Evolutionary conservation across 805 yeast genomes (phyloP).

Genomic region (Kuraishia hungarica): DNA sequence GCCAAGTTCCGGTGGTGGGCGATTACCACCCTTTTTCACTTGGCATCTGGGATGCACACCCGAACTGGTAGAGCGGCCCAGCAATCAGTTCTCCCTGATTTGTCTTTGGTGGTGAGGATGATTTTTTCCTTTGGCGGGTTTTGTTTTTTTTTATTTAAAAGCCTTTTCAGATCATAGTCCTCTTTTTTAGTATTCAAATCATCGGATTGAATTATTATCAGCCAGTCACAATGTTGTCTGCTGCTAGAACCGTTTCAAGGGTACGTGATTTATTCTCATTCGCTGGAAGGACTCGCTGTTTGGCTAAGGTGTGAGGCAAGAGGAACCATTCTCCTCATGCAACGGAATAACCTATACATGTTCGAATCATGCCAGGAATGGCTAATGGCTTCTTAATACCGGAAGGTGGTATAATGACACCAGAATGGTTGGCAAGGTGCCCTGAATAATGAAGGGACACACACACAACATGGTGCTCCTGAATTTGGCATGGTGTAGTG

Average conservation of each 20-base stretch:
- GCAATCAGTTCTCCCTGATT: neutral
- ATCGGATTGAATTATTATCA: neutral
- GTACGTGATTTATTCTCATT: neutral
- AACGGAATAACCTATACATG: no score
- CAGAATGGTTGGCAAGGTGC: no score
- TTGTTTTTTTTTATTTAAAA: neutral
- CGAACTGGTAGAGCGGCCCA: neutral
- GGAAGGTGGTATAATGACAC: no score
- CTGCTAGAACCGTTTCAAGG: constrained; percentile 4
- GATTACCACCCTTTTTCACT: neutral
- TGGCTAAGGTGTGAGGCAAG: neutral
- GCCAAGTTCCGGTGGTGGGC: neutral
- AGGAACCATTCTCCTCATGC: no score
- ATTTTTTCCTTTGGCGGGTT: constrained; percentile 1
- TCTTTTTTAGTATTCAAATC: neutral
- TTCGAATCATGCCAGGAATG: no score
- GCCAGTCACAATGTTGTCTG: constrained; percentile 5
- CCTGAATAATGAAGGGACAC: no score
- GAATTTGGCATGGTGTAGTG: no score
- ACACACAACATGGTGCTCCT: no score
- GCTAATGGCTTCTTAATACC: no score
- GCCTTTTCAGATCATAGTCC: neutral
- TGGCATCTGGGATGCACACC: neutral
- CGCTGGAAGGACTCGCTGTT: neutral
- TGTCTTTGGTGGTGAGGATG: constrained; percentile 1